Evolutionary conservation across 2,329 filamentous ascomycete genomes (phyloP).

Genomic region (Ascocoryne sarcoides): DNA sequence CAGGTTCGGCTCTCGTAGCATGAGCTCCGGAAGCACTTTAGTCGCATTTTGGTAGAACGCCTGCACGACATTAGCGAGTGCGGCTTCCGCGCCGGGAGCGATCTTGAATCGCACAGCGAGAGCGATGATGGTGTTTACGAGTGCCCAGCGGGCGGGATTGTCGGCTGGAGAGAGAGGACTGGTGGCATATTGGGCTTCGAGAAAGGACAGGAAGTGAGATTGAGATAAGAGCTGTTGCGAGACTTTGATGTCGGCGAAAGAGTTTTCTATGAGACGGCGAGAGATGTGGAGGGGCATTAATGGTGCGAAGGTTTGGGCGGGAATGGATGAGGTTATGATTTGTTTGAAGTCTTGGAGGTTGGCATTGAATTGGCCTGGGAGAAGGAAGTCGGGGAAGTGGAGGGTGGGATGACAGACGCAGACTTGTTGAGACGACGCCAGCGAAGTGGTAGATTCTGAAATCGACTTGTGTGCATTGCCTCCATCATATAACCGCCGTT

Average conservation of each 20-base stretch:
- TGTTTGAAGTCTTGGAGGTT: background rate
- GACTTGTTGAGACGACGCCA: background rate
- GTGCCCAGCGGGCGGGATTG: constrained; percentile 3
- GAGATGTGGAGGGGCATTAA: constrained; percentile 1
- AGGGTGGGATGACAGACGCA: background rate
- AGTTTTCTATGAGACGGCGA: constrained; percentile 1
- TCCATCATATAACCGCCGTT: background rate
- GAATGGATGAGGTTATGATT: background rate
- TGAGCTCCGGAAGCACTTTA: constrained; percentile 1
- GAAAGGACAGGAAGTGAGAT: background rate
- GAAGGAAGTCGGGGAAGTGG: constrained; percentile 2
- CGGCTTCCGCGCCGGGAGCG: constrained; percentile 1
- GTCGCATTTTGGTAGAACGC: constrained; percentile 3
- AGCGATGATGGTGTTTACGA: constrained; percentile 4
- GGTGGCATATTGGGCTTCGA: constrained; percentile 1
- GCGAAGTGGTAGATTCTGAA: background rate
- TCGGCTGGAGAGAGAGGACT: constrained; percentile 1
- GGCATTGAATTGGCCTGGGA: constrained; percentile 2
- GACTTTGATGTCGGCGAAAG: background rate
- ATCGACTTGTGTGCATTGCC: background rate
- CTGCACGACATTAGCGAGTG: background rate
- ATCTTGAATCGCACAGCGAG: constrained; percentile 2
- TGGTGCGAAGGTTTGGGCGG: constrained; percentile 1
- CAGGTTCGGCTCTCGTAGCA: constrained; percentile 1
- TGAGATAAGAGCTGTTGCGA: background rate